These are phyloP conservation scores for Scleroderma citrinum DNA, from an alignment of 768 basidiomycete species.

Conservation along the genomic window DNA sequence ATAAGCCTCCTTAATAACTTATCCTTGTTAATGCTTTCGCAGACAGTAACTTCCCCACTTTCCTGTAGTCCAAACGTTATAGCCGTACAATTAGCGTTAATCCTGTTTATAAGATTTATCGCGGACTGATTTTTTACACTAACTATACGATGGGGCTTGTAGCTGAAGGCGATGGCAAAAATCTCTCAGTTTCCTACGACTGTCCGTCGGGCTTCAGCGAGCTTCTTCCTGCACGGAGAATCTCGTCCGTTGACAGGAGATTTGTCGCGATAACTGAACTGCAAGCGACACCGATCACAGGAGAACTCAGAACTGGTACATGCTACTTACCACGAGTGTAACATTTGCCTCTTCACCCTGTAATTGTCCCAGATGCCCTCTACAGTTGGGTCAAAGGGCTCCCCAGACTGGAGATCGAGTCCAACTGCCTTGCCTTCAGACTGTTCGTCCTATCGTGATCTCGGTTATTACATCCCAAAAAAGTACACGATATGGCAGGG, in stretches of 20 bases:
- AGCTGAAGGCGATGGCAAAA: slow-evolving; percentile 18
- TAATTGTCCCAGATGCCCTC: slow-evolving; percentile 99
- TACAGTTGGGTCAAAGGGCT: slow-evolving; percentile 92
- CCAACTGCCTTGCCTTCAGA: slow-evolving; percentile 92
- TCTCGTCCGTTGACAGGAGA: slow-evolving; percentile 93
- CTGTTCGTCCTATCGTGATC: slow-evolving; percentile 68
- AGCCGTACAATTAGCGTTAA: slow-evolving; percentile 25
- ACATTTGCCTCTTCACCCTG: slow-evolving; percentile 96
- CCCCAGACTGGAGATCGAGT: slow-evolving; percentile 86
- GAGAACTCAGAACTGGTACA: slow-evolving; percentile 11
- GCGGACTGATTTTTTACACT: slow-evolving; percentile 8
- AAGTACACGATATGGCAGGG: slow-evolving; percentile 4
- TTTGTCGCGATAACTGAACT: slow-evolving; percentile 95
- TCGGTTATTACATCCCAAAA: slow-evolving; percentile 5
- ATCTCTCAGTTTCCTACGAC: slow-evolving; percentile 28
- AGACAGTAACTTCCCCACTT: slow-evolving; percentile 3
- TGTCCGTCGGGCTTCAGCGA: slow-evolving; percentile 79
- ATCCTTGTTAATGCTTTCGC: slow-evolving; percentile 15
- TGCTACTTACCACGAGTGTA: slow-evolving; percentile 81
- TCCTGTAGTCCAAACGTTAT: slow-evolving; percentile 8
- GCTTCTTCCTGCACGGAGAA: slow-evolving; percentile 82
- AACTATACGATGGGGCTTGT: slow-evolving; percentile 8
- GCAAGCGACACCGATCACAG: slow-evolving; percentile 21
- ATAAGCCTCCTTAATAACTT: slow-evolving; percentile 19
- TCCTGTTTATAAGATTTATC: slow-evolving; percentile 21